These are phyloP conservation scores for Hymenoscyphus infarciens DNA, from an alignment of 2,329 filamentous ascomycete species.

Conservation along the genomic window DNA sequence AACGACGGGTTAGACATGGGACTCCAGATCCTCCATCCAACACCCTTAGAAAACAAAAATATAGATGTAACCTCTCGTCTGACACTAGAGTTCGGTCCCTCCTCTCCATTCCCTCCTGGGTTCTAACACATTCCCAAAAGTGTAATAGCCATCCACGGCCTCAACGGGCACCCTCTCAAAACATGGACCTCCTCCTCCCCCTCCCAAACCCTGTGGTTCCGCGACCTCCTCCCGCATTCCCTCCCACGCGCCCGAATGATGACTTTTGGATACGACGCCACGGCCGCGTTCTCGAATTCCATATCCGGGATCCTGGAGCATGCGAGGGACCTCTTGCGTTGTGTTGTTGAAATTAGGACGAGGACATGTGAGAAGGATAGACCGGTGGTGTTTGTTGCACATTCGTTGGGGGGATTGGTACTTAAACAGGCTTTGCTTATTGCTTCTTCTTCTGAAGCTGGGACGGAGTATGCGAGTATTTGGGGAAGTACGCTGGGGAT, in stretches of 20 bases:
- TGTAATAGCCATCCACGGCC: constrained; percentile 31
- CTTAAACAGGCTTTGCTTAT: constrained; percentile 22
- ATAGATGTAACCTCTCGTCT: not conserved
- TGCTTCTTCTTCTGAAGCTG: constrained; percentile 8
- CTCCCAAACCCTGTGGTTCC: constrained; percentile 28
- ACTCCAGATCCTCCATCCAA: not conserved
- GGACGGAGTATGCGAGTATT: constrained; percentile 11
- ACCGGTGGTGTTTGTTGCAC: constrained; percentile 22
- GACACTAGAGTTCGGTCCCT: not conserved
- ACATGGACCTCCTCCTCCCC: constrained; percentile 30
- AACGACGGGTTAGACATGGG: not conserved
- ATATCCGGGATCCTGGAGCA: constrained; percentile 19
- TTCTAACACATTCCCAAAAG: constrained; percentile 9
- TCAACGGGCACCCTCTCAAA: constrained; percentile 28
- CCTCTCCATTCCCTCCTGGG: too few species aligned
- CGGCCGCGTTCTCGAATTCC: constrained; percentile 17
- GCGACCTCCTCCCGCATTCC: constrained; percentile 33
- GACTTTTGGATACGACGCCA: constrained; percentile 37
- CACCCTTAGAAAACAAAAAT: not conserved
- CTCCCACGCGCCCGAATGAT: constrained; percentile 36
- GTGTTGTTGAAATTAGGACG: constrained; percentile 8
- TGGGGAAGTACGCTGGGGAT: constrained; percentile 11
- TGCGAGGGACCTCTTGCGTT: constrained; percentile 19
- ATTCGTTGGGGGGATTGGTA: constrained; percentile 21
- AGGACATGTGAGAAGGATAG: constrained; percentile 9